Conservation (phyloP, 768 basidiomycete species). For the Naganishia randhawae region DNA sequence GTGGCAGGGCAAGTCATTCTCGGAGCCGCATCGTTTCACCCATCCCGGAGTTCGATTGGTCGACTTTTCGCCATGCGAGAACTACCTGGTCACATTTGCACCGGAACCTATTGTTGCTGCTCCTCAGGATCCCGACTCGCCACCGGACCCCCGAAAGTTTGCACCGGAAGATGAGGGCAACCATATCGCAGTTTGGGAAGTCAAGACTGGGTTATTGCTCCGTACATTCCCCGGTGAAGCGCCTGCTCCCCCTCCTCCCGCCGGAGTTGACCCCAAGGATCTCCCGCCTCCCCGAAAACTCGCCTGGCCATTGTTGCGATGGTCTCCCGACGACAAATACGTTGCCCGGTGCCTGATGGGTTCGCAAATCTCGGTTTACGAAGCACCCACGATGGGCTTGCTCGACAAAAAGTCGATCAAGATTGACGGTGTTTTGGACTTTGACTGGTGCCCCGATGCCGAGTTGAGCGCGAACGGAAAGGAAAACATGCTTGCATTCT, state of each 20-base stretch:
- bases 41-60: conserved; percentile 92
- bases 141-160: conserved; percentile 36
- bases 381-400: conserved; percentile 87
- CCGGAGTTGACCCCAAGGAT: conserved; percentile 53
- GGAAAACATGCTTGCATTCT: conserved; percentile 93
- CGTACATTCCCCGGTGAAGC: conserved; percentile 72
- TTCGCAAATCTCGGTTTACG: conserved; percentile 92
- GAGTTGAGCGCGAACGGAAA: conserved; percentile 64
- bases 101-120: conserved; percentile 79
- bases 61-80: conserved; percentile 95
- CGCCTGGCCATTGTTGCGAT: conserved; percentile 87
- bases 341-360: conserved; percentile 84
- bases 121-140: conserved; percentile 34
- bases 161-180: conserved; percentile 87
- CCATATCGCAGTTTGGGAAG: conserved; percentile 96
- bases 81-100: conserved; percentile 96
- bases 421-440: conserved; percentile 94
- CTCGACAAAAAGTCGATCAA: conserved; percentile 95
- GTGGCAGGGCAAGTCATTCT: conserved; percentile 89
- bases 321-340: conserved; percentile 94
- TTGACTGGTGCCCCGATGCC: conserved; percentile 97
- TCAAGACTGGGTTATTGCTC: conserved; percentile 84
- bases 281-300: conserved; percentile 52
- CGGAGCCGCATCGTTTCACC: conserved; percentile 64
- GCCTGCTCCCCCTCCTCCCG: conserved; percentile 23